Conservation (phyloP, 129 eudicot species). For the Gnaphalium uliginosum region DNA sequence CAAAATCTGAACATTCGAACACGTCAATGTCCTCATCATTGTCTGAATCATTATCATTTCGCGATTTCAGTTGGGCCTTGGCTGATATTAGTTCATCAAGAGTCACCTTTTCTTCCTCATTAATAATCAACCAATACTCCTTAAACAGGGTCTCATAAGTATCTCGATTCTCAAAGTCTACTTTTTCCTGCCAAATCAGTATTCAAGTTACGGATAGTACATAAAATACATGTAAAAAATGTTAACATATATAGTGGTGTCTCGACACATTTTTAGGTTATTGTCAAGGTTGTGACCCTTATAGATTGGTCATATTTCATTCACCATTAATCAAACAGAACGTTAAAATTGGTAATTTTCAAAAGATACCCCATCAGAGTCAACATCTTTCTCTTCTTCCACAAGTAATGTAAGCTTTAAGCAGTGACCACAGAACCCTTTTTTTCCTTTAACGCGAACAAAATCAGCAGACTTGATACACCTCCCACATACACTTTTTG, state of each 20-base stretch:
- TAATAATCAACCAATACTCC: conserved; percentile 73
- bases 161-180: conserved; percentile 61
- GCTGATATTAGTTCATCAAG: conserved; percentile 44
- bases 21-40: conserved; percentile 42
- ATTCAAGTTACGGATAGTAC: not conserved
- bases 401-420: conserved; percentile 65
- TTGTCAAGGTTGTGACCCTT: not conserved
- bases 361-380: conserved; percentile 75
- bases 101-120: conserved; percentile 53
- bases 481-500: conserved; percentile 56
- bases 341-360: not conserved
- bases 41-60: conserved; percentile 43
- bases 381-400: conserved; percentile 63
- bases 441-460: conserved; percentile 53
- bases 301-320: not conserved
- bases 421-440: conserved; percentile 74
- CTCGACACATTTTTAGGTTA: not conserved
- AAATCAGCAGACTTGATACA: conserved; percentile 51
- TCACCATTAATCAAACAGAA: not conserved
- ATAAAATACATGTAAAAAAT: not conserved
- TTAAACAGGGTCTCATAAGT: conserved; percentile 75
- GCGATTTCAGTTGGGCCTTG: conserved; percentile 26
- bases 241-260: not conserved
- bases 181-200: conserved; percentile 52
- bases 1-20: conserved; percentile 32